A percentile compares a stretch with the other conserved stretches of the same genome.
Evolutionary conservation across 257 asterid species (phyloP).

Genomic region (Hygrophila difformis): DNA sequence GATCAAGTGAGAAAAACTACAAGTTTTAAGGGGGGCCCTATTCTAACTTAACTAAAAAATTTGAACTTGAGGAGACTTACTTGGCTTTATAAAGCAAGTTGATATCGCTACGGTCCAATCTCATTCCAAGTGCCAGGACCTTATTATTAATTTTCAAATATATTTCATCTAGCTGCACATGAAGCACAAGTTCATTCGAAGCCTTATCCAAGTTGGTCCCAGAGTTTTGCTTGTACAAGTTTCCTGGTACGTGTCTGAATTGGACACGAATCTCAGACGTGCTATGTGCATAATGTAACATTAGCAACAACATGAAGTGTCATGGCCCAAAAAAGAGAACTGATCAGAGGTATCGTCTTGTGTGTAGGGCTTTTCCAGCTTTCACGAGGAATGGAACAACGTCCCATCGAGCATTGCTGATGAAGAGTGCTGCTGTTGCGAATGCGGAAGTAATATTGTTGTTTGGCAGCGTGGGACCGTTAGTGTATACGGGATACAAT

Average conservation of each 20-base stretch:
- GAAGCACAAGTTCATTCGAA: slow-evolving; percentile 85
- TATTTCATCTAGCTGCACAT: slow-evolving; percentile 85
- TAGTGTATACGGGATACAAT: slow-evolving; percentile 64
- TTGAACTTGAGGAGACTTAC: no score
- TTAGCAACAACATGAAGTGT: slow-evolving; percentile 5
- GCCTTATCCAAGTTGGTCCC: slow-evolving; percentile 80
- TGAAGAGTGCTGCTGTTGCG: slow-evolving; percentile 92
- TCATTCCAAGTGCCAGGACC: slow-evolving; percentile 90
- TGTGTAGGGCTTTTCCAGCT: slow-evolving; percentile 96
- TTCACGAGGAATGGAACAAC: slow-evolving; percentile 98
- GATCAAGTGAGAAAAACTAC: no score
- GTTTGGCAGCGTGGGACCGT: slow-evolving; percentile 72
- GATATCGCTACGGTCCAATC: slow-evolving; percentile 84
- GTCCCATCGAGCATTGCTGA: slow-evolving; percentile 88
- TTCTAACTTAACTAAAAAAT: no score
- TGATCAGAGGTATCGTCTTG: slow-evolving; percentile 45
- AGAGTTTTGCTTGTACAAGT: slow-evolving; percentile 61
- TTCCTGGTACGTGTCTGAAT: slow-evolving; percentile 94
- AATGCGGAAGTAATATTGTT: slow-evolving; percentile 77
- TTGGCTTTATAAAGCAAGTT: slow-evolving; percentile 75
- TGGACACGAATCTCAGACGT: slow-evolving; percentile 94
- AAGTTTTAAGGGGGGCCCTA: no score
- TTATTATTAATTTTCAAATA: slow-evolving; percentile 72
- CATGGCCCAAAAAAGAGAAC: no score
- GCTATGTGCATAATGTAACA: slow-evolving; percentile 7